Base-by-base conservation (phyloP, 169 alveolate genomes). In the Eimeria maxima region DNA sequence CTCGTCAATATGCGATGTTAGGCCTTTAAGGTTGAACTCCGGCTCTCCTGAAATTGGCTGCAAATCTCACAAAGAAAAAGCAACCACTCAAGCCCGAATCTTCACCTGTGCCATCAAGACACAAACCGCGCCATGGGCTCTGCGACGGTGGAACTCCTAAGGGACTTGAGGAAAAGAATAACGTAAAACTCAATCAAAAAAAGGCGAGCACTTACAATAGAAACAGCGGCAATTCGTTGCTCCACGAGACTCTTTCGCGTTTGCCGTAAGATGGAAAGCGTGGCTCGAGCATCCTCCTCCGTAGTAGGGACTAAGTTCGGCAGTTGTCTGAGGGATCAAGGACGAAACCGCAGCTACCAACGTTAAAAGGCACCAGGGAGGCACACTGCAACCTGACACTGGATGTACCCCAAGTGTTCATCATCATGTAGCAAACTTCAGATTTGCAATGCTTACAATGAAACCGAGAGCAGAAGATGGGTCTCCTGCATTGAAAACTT, bases 1-100 rank as follows among this genome's bases (percentile, higher is more conserved):
- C 67, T 86, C 81, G 80, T 86, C 93, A 24, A 86, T 57, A 63
- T 73, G 80, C 18, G 93, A 55, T 45, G 76, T 57, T 33, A 86
- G 93, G 65, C 93, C 80, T 63, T 86, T 86, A 7, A 86, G 80
- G 24, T 86, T 22, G 63, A 86, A 86, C 47, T 29, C 69, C 65
- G 80, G 60, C 22, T 63, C 80, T 42, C 76, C 42, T 60, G 93
- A 50, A 38, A 86, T 60, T n/a, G 93, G 93, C 93, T 86, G 93
- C 93, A 86, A 14, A 57, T 16, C 47, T 11, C 93, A 86, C 74
- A 86, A 24, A 8, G 38, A 44, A 42, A 45, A 44, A 8, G 10
- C 87, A 76, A 63, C 33, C 7, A n/a, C 44, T 65, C 76, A 65
- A 65, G 18, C 80, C 50, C 45, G 29, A 24, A 29, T 69, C 45